A percentile compares a stretch with the other conserved stretches of the same genome.
phyloP scores from a whole-genome alignment of 306 rosid genomes.

The Cicer judaicum region DNA sequence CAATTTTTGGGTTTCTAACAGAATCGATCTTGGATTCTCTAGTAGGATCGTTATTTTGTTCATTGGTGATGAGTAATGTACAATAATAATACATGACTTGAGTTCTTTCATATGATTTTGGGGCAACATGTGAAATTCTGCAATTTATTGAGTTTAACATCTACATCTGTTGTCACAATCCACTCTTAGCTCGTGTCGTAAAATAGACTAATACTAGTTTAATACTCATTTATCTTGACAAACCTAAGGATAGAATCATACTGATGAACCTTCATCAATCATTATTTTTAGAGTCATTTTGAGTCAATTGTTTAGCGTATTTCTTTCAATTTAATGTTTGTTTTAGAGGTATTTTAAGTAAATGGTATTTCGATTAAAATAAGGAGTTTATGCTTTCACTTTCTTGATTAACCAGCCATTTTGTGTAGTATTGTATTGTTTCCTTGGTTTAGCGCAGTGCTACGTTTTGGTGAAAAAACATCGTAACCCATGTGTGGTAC shows the following conservation, averaged over 20 bases:
- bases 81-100: slow-evolving; percentile 6
- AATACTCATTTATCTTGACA: not conserved
- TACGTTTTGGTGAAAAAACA: no score
- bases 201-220: not conserved
- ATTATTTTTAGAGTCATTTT: no score
- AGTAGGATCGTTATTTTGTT: slow-evolving; percentile 7
- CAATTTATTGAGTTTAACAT: slow-evolving; percentile 21
- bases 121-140: slow-evolving; percentile 21
- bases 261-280: not conserved
- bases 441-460: no score
- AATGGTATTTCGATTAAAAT: no score
- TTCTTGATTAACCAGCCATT: no score
- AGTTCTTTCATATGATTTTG: slow-evolving; percentile 40
- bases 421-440: no score
- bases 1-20: no score
- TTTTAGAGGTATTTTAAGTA: no score
- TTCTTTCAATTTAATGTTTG: no score
- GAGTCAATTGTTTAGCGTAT: no score
- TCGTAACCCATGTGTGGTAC: no score
- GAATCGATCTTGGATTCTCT: slow-evolving; percentile 19
- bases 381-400: no score
- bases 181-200: not conserved
- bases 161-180: not conserved
- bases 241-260: not conserved
- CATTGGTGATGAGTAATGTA: slow-evolving; percentile 4